A percentile compares a stretch with the other conserved stretches of the same genome.
Evolutionary conservation across 2,329 filamentous ascomycete genomes (phyloP).

Genomic region (Fusarium kyushuense): DNA sequence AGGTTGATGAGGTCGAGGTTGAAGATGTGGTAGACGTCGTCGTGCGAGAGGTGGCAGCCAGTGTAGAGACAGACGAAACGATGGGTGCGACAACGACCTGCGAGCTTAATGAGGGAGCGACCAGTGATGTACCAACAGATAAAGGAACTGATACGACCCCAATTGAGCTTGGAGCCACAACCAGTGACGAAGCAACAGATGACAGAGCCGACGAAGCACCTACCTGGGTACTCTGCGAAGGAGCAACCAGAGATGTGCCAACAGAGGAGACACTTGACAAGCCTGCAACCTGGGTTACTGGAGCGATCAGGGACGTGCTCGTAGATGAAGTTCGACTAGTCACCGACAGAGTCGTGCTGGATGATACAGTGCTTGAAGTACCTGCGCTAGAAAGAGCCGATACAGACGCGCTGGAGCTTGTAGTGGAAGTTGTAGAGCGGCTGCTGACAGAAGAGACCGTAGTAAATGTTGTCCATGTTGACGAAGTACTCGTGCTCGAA

Average conservation of each 20-base stretch:
- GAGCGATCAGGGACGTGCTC: constrained; percentile 40
- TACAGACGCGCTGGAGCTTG: background rate
- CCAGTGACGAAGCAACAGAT: too few relatives aligned
- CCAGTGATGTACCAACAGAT: rapidly evolving
- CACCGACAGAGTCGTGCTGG: constrained; percentile 7
- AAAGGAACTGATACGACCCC: background rate
- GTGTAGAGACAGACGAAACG: background rate
- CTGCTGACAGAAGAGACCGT: constrained; percentile 10
- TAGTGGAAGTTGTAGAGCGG: background rate
- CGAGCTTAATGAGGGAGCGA: background rate
- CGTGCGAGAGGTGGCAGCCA: background rate
- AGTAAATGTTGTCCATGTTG: constrained; percentile 1
- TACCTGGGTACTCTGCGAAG: too few relatives aligned
- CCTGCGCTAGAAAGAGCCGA: background rate
- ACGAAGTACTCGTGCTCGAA: background rate
- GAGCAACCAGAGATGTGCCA: too few relatives aligned
- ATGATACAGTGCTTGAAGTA: constrained; percentile 30
- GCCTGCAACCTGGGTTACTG: background rate
- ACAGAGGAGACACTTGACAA: background rate
- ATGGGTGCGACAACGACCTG: background rate
- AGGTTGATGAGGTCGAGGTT: background rate
- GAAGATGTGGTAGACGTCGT: constrained; percentile 1
- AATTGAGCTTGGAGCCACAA: background rate
- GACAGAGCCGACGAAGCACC: too few relatives aligned
- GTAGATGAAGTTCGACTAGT: constrained; percentile 30